Evolutionary conservation across 805 yeast genomes (phyloP).

Genomic region (Candida michaelii): DNA sequence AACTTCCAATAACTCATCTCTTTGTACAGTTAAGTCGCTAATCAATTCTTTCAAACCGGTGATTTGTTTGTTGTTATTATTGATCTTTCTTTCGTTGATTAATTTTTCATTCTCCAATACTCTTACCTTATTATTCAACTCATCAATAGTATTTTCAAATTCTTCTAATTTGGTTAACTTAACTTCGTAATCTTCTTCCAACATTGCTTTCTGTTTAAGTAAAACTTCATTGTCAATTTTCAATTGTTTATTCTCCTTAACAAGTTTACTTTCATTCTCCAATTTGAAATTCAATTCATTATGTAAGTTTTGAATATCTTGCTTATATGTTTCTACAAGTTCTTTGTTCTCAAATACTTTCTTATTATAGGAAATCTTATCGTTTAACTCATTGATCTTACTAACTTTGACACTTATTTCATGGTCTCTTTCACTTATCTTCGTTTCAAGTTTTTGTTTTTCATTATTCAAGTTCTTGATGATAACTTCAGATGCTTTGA

Average conservation of each 20-base stretch:
- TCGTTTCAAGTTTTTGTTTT: constrained; percentile 53
- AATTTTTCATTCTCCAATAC: constrained; percentile 35
- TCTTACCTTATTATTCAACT: constrained; percentile 26
- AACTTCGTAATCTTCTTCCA: constrained; percentile 31
- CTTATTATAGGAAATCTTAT: constrained; percentile 54
- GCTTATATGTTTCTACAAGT: constrained; percentile 44
- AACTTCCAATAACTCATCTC: constrained; percentile 54
- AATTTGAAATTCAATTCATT: constrained; percentile 53
- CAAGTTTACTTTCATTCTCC: constrained; percentile 64
- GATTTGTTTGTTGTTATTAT: constrained; percentile 47
- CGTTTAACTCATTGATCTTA: constrained; percentile 50
- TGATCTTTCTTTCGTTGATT: constrained; percentile 36
- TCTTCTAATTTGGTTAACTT: constrained; percentile 44
- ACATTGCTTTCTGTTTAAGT: constrained; percentile 21
- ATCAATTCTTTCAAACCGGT: constrained; percentile 56
- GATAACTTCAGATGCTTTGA: constrained; percentile 51
- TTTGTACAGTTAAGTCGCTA: constrained; percentile 60
- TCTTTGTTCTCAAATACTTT: constrained; percentile 44
- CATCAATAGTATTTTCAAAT: constrained; percentile 30
- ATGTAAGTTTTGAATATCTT: constrained; percentile 55
- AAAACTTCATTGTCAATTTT: constrained; percentile 58
- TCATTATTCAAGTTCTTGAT: constrained; percentile 53
- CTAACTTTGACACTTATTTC: constrained; percentile 52
- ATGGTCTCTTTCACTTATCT: constrained; percentile 55
- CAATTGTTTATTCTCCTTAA: constrained; percentile 61